phyloP scores from a whole-genome alignment of 73 alveolate species.

The Paramecium pentaurelia region DNA sequence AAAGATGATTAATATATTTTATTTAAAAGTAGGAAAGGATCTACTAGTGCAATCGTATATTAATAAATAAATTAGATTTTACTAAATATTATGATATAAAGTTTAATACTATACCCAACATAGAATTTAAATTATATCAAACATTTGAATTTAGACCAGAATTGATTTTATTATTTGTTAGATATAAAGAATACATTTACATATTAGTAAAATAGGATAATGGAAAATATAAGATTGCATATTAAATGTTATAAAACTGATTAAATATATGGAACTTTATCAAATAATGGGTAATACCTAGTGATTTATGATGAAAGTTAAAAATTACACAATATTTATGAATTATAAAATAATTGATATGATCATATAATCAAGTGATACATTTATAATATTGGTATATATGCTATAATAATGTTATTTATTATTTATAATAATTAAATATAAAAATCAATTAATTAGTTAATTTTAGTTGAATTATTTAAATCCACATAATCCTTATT shows the following conservation, averaged over 20 bases:
- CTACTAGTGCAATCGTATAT: background rate
- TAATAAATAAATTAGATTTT: background rate
- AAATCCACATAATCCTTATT: too few species aligned
- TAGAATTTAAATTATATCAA: too few species aligned
- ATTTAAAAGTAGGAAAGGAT: background rate
- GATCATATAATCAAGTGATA: too few species aligned
- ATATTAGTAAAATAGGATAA: background rate
- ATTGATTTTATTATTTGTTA: background rate
- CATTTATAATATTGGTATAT: too few species aligned
- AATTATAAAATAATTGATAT: background rate
- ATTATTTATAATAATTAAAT: too few species aligned
- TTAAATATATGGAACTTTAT: background rate
- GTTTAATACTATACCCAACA: too few species aligned
- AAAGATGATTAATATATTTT: background rate
- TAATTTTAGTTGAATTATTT: too few species aligned
- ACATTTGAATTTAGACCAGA: background rate
- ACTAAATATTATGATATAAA: too few species aligned
- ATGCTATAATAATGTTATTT: too few species aligned
- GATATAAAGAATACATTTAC: background rate
- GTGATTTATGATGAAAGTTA: background rate
- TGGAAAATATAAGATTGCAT: background rate
- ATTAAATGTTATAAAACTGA: background rate
- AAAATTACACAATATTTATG: background rate
- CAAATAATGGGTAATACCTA: background rate
- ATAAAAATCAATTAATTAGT: too few species aligned